Conservation (phyloP, 1,284 basidiomycete species). For the Phellopilus nigrolimitatus region DNA sequence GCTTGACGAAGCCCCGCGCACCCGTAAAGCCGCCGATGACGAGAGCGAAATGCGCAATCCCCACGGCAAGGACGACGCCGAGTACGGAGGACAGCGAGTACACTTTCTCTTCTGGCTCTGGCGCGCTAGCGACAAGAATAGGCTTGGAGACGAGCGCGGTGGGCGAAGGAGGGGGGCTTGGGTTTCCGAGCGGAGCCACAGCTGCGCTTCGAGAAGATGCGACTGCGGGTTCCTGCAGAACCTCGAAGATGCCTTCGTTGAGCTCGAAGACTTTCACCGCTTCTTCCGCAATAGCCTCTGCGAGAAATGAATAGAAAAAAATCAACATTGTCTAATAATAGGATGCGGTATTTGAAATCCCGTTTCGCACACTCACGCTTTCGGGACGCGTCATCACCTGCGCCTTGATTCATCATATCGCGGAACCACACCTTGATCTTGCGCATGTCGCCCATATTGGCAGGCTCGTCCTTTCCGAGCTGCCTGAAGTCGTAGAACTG, state of each 20-base stretch:
- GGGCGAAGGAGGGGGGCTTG: conserved; percentile 24
- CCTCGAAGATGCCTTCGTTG: conserved; percentile 61
- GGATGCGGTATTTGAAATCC: not conserved
- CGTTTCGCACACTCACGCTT: conserved; percentile 54
- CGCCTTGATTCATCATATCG: conserved; percentile 66
- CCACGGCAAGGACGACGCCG: conserved; percentile 44
- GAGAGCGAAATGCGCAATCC: conserved; percentile 46
- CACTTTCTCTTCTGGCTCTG: conserved; percentile 21
- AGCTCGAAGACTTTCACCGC: conserved; percentile 66
- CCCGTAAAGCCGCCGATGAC: conserved; percentile 49
- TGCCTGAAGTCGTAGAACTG: conserved; percentile 73
- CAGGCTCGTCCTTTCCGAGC: conserved; percentile 39
- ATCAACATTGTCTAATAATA: not conserved
- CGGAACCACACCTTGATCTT: conserved; percentile 78
- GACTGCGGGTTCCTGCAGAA: conserved; percentile 31
- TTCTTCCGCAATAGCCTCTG: conserved; percentile 51
- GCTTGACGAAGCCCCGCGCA: conserved; percentile 41
- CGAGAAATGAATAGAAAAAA: too few relatives aligned
- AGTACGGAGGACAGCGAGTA: conserved; percentile 39
- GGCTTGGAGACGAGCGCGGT: conserved; percentile 21
- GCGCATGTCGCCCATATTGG: conserved; percentile 55
- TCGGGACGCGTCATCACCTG: conserved; percentile 45
- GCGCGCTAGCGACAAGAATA: conserved; percentile 22
- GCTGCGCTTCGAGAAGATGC: conserved; percentile 13
- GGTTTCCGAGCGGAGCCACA: conserved; percentile 25